Percentiles rank a stretch among this genome's conserved stretches.
Evolutionary conservation across 176 grass and related monocot genomes (phyloP).

Genomic region (Triticum dicoccoides): DNA sequence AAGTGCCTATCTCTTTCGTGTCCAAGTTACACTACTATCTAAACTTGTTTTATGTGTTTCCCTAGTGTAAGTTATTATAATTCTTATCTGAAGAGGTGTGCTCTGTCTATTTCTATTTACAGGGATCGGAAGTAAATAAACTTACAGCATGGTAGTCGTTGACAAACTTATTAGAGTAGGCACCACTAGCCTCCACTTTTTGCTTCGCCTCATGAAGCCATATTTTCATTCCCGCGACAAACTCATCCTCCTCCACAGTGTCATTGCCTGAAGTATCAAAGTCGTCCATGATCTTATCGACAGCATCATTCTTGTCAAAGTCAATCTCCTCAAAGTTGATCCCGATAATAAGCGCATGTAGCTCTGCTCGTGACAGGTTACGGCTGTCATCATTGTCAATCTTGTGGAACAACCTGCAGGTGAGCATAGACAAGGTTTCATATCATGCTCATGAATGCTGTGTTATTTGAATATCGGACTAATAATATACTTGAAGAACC

Average conservation of each 20-base stretch:
- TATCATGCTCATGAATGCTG: constrained; percentile 10
- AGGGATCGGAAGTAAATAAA: neutral
- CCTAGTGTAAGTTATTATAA: neutral
- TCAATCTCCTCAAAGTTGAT: constrained; percentile 68
- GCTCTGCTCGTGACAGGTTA: constrained; percentile 53
- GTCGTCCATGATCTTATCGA: constrained; percentile 60
- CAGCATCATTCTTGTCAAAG: constrained; percentile 44
- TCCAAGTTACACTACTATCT: neutral
- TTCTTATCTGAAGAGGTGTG: neutral
- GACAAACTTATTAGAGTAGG: constrained; percentile 53
- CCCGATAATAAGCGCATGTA: constrained; percentile 63
- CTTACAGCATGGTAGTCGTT: constrained; percentile 57
- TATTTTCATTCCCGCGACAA: constrained; percentile 54
- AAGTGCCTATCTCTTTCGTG: neutral
- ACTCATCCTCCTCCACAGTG: constrained; percentile 54
- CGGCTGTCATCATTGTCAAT: constrained; percentile 55
- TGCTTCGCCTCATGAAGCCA: constrained; percentile 65
- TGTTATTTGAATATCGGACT: neutral
- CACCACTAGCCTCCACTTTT: constrained; percentile 21
- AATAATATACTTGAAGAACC: neutral
- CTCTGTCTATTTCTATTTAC: neutral
- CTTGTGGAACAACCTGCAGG: constrained; percentile 60
- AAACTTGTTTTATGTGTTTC: neutral
- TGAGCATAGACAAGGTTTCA: constrained; percentile 19
- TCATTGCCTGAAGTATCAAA: constrained; percentile 62